phyloP scores from a whole-genome alignment of 495 filamentous ascomycete genomes.

The Xylaria cubensis region DNA sequence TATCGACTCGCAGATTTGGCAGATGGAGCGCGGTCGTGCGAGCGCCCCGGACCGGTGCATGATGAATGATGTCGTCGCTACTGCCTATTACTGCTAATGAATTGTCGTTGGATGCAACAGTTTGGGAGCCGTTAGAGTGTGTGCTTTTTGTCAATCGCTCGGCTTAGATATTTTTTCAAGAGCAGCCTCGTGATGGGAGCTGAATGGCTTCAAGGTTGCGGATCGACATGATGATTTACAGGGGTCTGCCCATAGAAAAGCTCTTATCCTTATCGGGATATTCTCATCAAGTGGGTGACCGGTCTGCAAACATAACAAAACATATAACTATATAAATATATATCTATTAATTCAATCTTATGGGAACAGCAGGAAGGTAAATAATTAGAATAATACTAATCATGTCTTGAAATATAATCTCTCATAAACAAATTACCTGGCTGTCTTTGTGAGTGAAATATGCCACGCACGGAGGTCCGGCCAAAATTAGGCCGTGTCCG shows the following conservation, averaged over 20 bases:
- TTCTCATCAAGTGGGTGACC: background rate
- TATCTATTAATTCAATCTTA: too few relatives aligned
- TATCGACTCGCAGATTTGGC: slow-evolving; percentile 41
- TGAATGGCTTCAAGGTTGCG: background rate
- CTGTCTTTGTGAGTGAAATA: too few relatives aligned
- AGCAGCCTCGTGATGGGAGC: background rate
- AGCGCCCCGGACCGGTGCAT: slow-evolving; percentile 33
- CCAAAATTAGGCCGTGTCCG: background rate
- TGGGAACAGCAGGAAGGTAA: too few relatives aligned
- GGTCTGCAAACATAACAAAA: too few relatives aligned
- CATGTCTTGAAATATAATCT: too few relatives aligned
- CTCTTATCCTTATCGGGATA: slow-evolving; percentile 13
- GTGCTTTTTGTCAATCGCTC: background rate
- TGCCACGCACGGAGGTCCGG: background rate
- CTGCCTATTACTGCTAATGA: background rate
- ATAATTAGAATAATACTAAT: too few relatives aligned
- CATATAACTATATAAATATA: too few relatives aligned
- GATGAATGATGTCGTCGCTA: background rate
- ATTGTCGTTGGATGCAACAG: background rate
- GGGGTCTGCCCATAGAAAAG: background rate
- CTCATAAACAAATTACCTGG: too few relatives aligned
- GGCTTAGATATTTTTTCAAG: background rate
- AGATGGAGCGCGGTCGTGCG: slow-evolving; percentile 30
- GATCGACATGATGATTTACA: background rate
- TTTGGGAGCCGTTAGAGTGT: background rate